Conservation (phyloP, 2,329 filamentous ascomycete genomes). For the Trichoderma polysporum region DNA sequence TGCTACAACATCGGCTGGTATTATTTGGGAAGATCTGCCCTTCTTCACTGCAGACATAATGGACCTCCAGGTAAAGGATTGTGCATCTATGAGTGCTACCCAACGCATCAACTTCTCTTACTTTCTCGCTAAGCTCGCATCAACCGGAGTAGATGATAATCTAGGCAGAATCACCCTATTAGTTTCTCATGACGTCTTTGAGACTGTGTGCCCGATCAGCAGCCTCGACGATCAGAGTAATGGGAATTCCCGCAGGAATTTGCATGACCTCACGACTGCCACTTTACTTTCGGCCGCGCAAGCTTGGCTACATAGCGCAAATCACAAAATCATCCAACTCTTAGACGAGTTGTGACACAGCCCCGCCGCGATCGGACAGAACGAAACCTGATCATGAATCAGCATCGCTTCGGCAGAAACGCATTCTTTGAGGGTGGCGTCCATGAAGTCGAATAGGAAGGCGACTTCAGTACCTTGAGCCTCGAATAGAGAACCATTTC, state of each 20-base stretch:
- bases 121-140: conserved; percentile 17
- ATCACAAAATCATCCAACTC: conserved; percentile 3
- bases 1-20: conserved; percentile 4
- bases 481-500: not conserved
- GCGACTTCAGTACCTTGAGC: not conserved
- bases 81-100: not conserved
- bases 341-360: not conserved
- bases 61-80: conserved; percentile 11
- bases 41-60: conserved; percentile 17
- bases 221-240: not conserved
- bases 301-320: conserved; percentile 1
- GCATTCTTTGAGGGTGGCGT: not conserved
- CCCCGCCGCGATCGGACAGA: not conserved
- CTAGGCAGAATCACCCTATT: conserved; percentile 9
- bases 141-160: not conserved
- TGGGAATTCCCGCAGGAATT: not conserved
- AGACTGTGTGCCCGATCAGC: not conserved
- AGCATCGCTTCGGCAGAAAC: not conserved
- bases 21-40: conserved; percentile 14
- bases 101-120: conserved; percentile 14
- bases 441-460: not conserved
- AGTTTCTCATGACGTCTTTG: conserved; percentile 13
- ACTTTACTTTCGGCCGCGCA: conserved; percentile 1
- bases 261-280: conserved; percentile 1
- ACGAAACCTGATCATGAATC: not conserved